Evolutionary conservation across 352 stramenopile species (phyloP), one percentile per base, ranked within the genome.

Genomic region (Peronospora farinosa): DNA sequence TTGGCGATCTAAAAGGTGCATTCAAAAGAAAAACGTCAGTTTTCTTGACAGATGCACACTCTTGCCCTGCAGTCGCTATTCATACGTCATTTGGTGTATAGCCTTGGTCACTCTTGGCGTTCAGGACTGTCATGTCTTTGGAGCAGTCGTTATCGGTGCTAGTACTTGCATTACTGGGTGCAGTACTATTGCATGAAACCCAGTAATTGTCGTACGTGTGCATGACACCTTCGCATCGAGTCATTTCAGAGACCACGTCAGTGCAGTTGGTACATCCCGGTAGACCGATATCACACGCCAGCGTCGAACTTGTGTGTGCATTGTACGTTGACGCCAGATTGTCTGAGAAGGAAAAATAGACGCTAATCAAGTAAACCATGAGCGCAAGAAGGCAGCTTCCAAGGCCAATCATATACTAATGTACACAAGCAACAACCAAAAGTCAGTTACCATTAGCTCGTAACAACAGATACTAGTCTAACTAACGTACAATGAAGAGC

Each of bases 251-350:
- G 0, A 49, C 33, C 0, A 67, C 39, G 30, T 63, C 56, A 2
- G 79, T 86, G 57, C 82, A 93, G 48, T 93, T 93, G 40, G 74
- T 76, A 61, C 82, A 93, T n/a, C 76, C 74, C 0, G 60, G 52
- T 5, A 93, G 63, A 21, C 60, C 49, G 21, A 86, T 76, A 43
- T 85, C 69, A 43, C 82, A 93, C n/a, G 79, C 80, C 42, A 93
- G 47, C 2, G 60, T 60, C 16, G 61, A 68, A 21, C 54, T 69
- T 21, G 64, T 59, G 37, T 77, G 67, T 12, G 57, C 49, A 38
- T 73, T 69, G 54, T 86, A 87, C 7, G 68, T 71, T 11, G 57
- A 66, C 1, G 65, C 75, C n/a, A 88, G 37, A 12, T 77, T 57
- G 13, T 76, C 75, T 7, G 78, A 84, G 46, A 84, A 74, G 7